Conservation (phyloP, 805 yeast genomes). For the Candida verbasci region DNA sequence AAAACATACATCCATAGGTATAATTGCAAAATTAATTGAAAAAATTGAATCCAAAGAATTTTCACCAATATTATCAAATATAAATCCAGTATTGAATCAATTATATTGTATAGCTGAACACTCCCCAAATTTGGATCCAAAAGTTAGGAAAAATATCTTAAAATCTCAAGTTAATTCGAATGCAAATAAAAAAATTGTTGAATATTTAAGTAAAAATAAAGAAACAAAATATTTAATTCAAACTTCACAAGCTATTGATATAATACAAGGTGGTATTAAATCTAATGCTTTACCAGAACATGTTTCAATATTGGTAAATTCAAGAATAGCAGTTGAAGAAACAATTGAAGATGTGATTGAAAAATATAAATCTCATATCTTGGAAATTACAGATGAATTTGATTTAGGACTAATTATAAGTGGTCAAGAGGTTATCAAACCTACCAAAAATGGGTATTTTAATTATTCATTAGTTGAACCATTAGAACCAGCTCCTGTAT, state of each 20-base stretch:
- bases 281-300: conserved; percentile 48
- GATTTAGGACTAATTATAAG: conserved; percentile 32
- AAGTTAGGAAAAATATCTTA: conserved; percentile 33
- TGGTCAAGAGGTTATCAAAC: conserved; percentile 18
- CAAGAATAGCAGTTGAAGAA: conserved; percentile 44
- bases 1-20: conserved; percentile 45
- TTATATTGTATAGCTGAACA: conserved; percentile 46
- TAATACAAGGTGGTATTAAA: conserved; percentile 46
- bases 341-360: conserved; percentile 27
- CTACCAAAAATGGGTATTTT: conserved; percentile 28
- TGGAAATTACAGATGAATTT: conserved; percentile 29
- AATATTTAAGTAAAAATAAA: conserved; percentile 23
- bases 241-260: conserved; percentile 47
- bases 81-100: conserved; percentile 41
- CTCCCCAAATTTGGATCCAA: conserved; percentile 27
- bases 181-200: conserved; percentile 35
- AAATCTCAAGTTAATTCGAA: conserved; percentile 28
- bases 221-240: conserved; percentile 33
- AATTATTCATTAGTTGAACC: conserved; percentile 21
- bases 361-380: conserved; percentile 28
- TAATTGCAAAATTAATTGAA: conserved; percentile 38
- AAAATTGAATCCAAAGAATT: conserved; percentile 35
- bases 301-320: conserved; percentile 40
- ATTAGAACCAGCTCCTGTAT: conserved; percentile 37
- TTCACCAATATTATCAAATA: conserved; percentile 33